A percentile compares a stretch with the other conserved stretches of the same genome.
Evolutionary conservation across 768 basidiomycete genomes (phyloP).

Genomic region (Mycena galopus): DNA sequence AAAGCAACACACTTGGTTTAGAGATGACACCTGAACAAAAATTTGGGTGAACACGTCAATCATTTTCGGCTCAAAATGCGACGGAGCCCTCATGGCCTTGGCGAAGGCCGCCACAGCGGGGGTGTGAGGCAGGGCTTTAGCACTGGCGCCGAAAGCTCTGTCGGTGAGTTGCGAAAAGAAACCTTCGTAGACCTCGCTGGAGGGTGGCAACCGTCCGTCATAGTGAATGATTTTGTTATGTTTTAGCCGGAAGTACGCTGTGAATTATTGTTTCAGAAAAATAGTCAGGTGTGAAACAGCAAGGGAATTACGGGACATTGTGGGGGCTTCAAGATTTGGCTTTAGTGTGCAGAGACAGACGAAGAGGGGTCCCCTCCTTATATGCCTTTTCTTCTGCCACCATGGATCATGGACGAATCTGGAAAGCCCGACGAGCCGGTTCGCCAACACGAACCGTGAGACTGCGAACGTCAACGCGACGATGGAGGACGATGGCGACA

Average conservation of each 20-base stretch:
- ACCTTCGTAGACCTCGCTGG: neutral
- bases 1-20: neutral
- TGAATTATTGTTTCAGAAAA: no score
- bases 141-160: neutral
- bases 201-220: neutral
- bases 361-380: no score
- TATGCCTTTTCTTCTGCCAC: no score
- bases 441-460: no score
- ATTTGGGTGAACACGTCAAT: slow-evolving; percentile 1
- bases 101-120: neutral
- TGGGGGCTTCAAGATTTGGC: no score
- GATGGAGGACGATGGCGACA: no score
- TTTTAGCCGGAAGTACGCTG: neutral
- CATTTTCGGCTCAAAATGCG: neutral
- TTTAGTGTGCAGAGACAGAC: no score
- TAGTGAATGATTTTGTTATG: neutral
- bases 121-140: neutral
- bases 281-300: no score
- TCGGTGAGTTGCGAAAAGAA: slow-evolving; percentile 3
- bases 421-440: no score
- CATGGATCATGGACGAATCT: no score
- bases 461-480: no score
- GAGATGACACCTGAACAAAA: neutral
- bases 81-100: neutral
- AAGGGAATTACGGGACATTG: no score